Evolutionary conservation across 2,329 filamentous ascomycete species (phyloP), one percentile per base, ranked within the genome.

Genomic region (Penicillium sp.): DNA sequence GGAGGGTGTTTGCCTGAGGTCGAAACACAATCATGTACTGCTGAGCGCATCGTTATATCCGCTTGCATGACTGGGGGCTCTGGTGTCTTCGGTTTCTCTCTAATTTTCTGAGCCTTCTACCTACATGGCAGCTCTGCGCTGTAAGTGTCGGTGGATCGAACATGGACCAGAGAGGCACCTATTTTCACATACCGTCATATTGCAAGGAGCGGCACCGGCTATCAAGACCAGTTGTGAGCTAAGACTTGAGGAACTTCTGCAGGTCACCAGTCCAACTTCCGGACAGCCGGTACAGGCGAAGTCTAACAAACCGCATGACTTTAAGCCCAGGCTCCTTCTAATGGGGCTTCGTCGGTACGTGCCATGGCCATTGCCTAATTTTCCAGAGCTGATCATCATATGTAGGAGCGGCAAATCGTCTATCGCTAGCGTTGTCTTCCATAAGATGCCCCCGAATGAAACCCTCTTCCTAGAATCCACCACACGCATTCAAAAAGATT

Each of bases 381-480:
- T 48, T 26, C 6, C 35, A 26, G 19, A 61, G 29, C 59, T 73
- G 57, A 77, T 60, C 38, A 17, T 58, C 26, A 26, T 26, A 26
- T 67, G 29, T 68, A 99, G 95, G 81, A 97, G 93, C 74, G 95
- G 95, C 64, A 99, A 99, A 76, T 98, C 95, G 0, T 99, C 95
- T 6, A 98, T 99, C 75, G 95, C 93, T 29, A 98, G 93, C 73
- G 96, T 99, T 52, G 94, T 99, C n/a, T 98, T 99, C 73, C 93
- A 98, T 79, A 99, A 99, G 76, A 89, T 98, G 74, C 92, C 94
- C 3, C 93, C 95, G 2, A 96, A 91, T 70, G 96, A 99, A 81
- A 98, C 95, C 0, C 81, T 99, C 17, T 99, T 97, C 72, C 85
- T 99, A 19, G 95, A 98, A 77, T 96, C 95, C 0, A 99, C 95